Evolutionary conservation across 805 yeast genomes (phyloP).

Genomic region (Hanseniaspora osmophila): DNA sequence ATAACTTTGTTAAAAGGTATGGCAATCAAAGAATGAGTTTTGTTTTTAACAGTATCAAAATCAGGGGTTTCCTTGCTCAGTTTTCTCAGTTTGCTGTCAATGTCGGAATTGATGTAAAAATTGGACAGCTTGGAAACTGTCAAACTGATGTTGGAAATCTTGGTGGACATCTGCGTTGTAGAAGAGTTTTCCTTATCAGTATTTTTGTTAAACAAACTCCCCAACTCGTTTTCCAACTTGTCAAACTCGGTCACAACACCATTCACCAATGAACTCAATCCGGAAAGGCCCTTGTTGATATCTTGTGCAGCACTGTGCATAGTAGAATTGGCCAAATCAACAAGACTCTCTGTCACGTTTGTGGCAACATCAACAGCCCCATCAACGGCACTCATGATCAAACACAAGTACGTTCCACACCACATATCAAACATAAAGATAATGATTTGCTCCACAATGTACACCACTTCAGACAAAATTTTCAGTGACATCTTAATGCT

Average conservation of each 20-base stretch:
- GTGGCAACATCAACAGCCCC: constrained; percentile 62
- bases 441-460: constrained; percentile 44
- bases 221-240: constrained; percentile 36
- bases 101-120: constrained; percentile 50
- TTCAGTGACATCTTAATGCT: constrained; percentile 33
- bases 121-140: constrained; percentile 42
- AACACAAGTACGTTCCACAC: constrained; percentile 78
- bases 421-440: constrained; percentile 56
- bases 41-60: constrained; percentile 48
- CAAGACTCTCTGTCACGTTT: constrained; percentile 52
- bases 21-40: constrained; percentile 38
- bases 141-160: constrained; percentile 37
- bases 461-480: constrained; percentile 32
- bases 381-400: constrained; percentile 58
- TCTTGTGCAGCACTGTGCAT: constrained; percentile 40
- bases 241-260: constrained; percentile 41
- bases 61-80: constrained; percentile 45
- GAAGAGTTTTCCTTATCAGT: constrained; percentile 21
- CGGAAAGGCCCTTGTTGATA: constrained; percentile 51
- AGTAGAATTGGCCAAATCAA: constrained; percentile 48
- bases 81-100: constrained; percentile 40
- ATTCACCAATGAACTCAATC: constrained; percentile 44
- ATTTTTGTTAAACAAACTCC: constrained; percentile 39
- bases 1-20: constrained; percentile 45
- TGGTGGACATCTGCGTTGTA: constrained; percentile 21